These are phyloP conservation scores for Sordariomycetes sp. DNA, from an alignment of 2,329 filamentous ascomycete species.

Conservation along the genomic window DNA sequence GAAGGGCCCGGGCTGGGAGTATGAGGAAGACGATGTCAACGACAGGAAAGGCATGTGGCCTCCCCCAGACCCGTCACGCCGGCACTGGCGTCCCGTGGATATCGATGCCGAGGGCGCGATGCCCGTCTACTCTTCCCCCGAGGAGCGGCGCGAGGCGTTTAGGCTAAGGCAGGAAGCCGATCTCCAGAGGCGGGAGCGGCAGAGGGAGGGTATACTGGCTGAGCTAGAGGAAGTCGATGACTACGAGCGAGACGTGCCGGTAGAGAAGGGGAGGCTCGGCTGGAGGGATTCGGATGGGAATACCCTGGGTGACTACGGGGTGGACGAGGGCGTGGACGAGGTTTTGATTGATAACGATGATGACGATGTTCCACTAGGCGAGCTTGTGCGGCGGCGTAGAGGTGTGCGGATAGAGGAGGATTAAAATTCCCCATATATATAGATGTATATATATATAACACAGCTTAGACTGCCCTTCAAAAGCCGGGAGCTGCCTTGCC, in stretches of 20 bases:
- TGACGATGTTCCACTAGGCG: conserved; percentile 57
- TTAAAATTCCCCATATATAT: neutral
- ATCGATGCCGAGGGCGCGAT: conserved; percentile 5
- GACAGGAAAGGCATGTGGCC: conserved; percentile 50
- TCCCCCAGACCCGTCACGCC: conserved; percentile 51
- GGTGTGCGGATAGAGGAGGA: conserved; percentile 9
- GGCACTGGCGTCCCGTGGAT: conserved; percentile 21
- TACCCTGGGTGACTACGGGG: conserved; percentile 63
- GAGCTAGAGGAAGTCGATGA: conserved; percentile 42
- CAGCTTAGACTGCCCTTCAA: neutral
- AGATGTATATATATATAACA: neutral
- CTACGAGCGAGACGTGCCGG: conserved; percentile 24
- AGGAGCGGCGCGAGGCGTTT: conserved; percentile 39
- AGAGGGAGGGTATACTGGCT: conserved; percentile 31
- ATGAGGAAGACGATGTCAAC: conserved; percentile 71
- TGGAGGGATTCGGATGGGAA: conserved; percentile 60
- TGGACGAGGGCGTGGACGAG: conserved; percentile 44
- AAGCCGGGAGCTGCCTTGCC: neutral
- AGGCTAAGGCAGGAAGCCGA: conserved; percentile 37
- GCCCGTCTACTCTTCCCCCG: conserved; percentile 24
- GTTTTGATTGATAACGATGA: conserved; percentile 36
- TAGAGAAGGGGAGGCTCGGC: conserved; percentile 24
- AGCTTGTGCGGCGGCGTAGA: conserved; percentile 50
- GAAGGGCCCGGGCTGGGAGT: conserved; percentile 42
- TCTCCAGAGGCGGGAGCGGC: conserved; percentile 23